Conservation (phyloP, 257 asterid genomes). For the Schizonepeta tenuifolia region DNA sequence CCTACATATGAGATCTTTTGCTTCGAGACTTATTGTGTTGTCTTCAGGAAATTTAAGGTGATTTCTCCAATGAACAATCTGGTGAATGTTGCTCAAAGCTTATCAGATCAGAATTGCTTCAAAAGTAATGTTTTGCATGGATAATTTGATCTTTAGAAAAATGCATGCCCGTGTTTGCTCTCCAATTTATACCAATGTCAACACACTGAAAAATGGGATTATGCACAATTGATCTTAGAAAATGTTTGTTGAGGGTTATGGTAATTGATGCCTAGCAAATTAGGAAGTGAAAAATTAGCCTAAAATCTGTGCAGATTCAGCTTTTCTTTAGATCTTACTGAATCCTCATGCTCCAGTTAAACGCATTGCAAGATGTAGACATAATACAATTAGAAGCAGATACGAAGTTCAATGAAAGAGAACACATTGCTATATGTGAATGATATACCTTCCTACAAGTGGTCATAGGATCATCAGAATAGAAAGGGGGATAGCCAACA, state of each 20-base stretch:
- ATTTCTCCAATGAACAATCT: conserved; percentile 98
- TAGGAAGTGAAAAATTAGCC: conserved; percentile 13
- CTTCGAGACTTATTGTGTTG: conserved; percentile 70
- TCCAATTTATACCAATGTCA: conserved; percentile 1
- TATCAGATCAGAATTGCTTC: conserved; percentile 27
- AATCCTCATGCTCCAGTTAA: neutral
- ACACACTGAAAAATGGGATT: conserved; percentile 12
- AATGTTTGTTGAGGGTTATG: neutral
- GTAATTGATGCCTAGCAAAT: conserved; percentile 18
- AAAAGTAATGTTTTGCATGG: conserved; percentile 21
- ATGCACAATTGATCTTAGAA: conserved; percentile 2
- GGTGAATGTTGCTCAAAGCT: conserved; percentile 38
- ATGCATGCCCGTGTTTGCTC: conserved; percentile 13
- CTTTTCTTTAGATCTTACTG: neutral
- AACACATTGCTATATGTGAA: conserved; percentile 17
- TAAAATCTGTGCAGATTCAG: conserved; percentile 11
- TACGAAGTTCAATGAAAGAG: conserved; percentile 6
- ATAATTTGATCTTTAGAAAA: conserved; percentile 11
- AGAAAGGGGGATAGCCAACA: conserved; percentile 70
- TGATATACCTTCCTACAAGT: conserved; percentile 64
- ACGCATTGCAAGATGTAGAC: neutral
- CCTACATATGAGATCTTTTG: conserved; percentile 86
- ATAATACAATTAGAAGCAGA: conserved; percentile 13
- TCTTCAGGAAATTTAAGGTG: conserved; percentile 87
- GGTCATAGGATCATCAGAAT: conserved; percentile 67